Conservation (phyloP, 1,284 basidiomycete species). For the Heterobasidion occidentale region DNA sequence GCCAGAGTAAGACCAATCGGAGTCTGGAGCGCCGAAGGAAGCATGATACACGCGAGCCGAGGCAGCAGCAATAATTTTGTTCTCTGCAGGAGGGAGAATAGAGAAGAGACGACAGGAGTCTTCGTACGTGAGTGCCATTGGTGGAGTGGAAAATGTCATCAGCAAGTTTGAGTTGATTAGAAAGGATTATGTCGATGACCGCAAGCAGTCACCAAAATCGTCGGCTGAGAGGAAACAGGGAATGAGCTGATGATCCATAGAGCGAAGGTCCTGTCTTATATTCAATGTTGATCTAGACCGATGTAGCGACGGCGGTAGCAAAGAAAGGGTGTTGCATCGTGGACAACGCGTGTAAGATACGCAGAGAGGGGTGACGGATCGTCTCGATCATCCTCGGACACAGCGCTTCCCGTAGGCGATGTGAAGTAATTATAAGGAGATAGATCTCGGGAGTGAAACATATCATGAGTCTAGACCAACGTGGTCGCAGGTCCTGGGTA, state of each 20-base stretch:
- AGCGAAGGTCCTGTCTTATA: neutral
- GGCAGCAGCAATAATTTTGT: slow-evolving; percentile 19
- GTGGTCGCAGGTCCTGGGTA: too few relatives aligned
- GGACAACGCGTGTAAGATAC: neutral
- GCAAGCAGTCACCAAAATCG: neutral
- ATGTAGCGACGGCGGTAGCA: neutral
- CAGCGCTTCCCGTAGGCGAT: neutral
- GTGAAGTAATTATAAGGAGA: too few relatives aligned
- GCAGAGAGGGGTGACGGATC: neutral
- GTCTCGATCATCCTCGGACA: neutral
- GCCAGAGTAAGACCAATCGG: slow-evolving; percentile 67
- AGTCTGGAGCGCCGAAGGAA: slow-evolving; percentile 33
- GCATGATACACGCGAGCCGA: slow-evolving; percentile 46
- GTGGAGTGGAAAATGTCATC: neutral
- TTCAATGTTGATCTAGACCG: neutral
- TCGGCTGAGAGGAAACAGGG: neutral
- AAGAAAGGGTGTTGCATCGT: neutral
- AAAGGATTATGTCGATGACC: neutral
- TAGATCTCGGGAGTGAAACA: neutral
- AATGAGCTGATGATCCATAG: neutral
- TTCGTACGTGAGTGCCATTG: slow-evolving; percentile 13
- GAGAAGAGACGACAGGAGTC: slow-evolving; percentile 17
- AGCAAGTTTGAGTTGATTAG: neutral
- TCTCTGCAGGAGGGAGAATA: slow-evolving; percentile 18
- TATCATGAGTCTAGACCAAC: too few relatives aligned